Conservation (phyloP, 2,329 filamentous ascomycete genomes). For the Pyrenochaeta sp. region DNA sequence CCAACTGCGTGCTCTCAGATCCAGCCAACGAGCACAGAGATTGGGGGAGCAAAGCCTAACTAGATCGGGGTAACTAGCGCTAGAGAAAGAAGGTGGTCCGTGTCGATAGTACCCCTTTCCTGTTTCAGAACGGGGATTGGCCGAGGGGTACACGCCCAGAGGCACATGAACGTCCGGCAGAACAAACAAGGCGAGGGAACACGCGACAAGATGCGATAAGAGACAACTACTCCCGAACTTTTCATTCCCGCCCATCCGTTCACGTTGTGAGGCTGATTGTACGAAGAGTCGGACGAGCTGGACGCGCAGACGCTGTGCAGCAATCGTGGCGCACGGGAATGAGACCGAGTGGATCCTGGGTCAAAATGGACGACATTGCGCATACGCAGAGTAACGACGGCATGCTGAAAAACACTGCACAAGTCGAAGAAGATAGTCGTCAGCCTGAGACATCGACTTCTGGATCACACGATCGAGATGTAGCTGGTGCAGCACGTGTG, state of each 20-base stretch:
- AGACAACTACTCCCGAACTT: neutral
- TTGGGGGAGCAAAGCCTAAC: neutral
- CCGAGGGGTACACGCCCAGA: neutral
- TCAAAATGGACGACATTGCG: constrained; percentile 31
- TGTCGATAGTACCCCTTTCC: neutral
- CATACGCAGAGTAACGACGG: constrained; percentile 16
- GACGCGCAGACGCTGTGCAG: too few species aligned
- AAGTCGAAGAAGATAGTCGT: constrained; percentile 3
- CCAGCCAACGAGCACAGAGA: neutral
- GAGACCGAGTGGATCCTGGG: constrained; percentile 15
- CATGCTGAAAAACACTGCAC: constrained; percentile 21
- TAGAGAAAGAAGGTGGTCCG: neutral
- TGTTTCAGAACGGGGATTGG: neutral
- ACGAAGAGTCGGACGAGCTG: too few species aligned
- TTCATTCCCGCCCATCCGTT: neutral
- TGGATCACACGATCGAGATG: constrained; percentile 9
- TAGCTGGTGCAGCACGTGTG: neutral
- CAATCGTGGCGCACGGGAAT: neutral
- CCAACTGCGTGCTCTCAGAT: neutral
- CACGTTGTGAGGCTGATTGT: neutral
- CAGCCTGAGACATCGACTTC: constrained; percentile 2
- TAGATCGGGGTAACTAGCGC: neutral
- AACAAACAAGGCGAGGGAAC: neutral
- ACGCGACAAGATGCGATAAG: neutral
- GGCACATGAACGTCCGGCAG: neutral